These are phyloP conservation scores for Priceomyces melissophilus DNA, from an alignment of 805 yeast genomes.

Conservation along the genomic window DNA sequence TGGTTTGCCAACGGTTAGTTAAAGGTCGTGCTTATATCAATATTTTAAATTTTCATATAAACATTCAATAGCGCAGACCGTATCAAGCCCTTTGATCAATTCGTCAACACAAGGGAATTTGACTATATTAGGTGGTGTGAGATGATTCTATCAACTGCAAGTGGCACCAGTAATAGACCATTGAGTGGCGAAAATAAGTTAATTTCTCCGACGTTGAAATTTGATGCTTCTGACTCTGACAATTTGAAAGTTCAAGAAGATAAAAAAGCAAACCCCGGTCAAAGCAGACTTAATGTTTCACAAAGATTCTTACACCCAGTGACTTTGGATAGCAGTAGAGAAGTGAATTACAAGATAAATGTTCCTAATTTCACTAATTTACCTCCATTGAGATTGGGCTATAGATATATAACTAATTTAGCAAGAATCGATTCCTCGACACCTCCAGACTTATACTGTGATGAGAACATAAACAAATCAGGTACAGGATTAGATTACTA, in stretches of 20 bases:
- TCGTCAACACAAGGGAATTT: too few species aligned
- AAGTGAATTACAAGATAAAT: constrained; percentile 41
- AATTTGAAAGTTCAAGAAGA: constrained; percentile 31
- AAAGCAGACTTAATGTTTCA: constrained; percentile 21
- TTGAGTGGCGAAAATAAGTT: constrained; percentile 16
- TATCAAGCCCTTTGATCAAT: too few species aligned
- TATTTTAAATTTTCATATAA: constrained; percentile 1
- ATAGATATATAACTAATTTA: constrained; percentile 58
- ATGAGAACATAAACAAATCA: constrained; percentile 51
- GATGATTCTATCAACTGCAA: constrained; percentile 5
- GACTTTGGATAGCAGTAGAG: constrained; percentile 32
- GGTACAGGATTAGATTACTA: constrained; percentile 57
- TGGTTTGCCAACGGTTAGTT: too few species aligned
- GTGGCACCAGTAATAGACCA: constrained; percentile 6
- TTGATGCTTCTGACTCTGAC: constrained; percentile 22
- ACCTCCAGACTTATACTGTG: constrained; percentile 53
- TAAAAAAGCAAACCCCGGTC: constrained; percentile 14
- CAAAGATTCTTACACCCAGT: constrained; percentile 33
- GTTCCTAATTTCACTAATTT: constrained; percentile 50
- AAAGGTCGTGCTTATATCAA: not conserved
- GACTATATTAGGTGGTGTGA: not conserved
- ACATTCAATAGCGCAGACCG: not conserved
- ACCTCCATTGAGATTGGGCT: constrained; percentile 56
- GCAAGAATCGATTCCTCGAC: constrained; percentile 56
- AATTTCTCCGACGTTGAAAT: constrained; percentile 30